phyloP scores from a whole-genome alignment of 1,284 basidiomycete species.

The Cutaneotrichosporon sp. region DNA sequence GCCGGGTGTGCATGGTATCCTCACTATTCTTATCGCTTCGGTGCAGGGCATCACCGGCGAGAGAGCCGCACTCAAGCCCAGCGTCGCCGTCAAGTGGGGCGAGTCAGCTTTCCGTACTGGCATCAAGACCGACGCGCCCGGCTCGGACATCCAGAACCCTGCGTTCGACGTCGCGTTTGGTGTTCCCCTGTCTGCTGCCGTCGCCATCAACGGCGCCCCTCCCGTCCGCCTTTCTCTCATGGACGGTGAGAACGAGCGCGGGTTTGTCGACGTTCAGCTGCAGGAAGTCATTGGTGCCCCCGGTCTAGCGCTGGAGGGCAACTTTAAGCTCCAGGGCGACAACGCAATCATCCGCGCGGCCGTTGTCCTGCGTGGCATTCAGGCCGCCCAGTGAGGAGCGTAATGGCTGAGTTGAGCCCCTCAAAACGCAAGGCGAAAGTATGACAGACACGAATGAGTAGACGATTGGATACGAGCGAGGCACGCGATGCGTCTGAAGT shows the following conservation, averaged over 20 bases:
- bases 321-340: constrained; percentile 5
- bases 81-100: constrained; percentile 15
- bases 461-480: too few relatives aligned
- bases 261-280: constrained; percentile 6
- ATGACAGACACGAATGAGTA: too few relatives aligned
- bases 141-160: constrained; percentile 16
- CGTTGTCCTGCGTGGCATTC: constrained; percentile 6
- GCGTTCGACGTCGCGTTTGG: constrained; percentile 8
- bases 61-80: constrained; percentile 11
- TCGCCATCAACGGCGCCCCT: constrained; percentile 4
- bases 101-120: constrained; percentile 9
- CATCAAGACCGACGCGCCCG: constrained; percentile 12
- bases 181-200: constrained; percentile 5
- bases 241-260: constrained; percentile 13
- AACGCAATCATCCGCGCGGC: constrained; percentile 8
- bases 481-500: too few relatives aligned
- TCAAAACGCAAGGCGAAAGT: too few relatives aligned
- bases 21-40: constrained; percentile 11
- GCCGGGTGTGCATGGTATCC: constrained; percentile 9
- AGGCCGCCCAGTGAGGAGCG: constrained; percentile 1
- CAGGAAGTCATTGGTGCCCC: constrained; percentile 8
- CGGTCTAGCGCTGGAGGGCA: constrained; percentile 2
- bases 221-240: constrained; percentile 9
- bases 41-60: constrained; percentile 7
- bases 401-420: too few relatives aligned